Base-by-base conservation (phyloP, 1,284 basidiomycete species). In the Termitomyces sp. region DNA sequence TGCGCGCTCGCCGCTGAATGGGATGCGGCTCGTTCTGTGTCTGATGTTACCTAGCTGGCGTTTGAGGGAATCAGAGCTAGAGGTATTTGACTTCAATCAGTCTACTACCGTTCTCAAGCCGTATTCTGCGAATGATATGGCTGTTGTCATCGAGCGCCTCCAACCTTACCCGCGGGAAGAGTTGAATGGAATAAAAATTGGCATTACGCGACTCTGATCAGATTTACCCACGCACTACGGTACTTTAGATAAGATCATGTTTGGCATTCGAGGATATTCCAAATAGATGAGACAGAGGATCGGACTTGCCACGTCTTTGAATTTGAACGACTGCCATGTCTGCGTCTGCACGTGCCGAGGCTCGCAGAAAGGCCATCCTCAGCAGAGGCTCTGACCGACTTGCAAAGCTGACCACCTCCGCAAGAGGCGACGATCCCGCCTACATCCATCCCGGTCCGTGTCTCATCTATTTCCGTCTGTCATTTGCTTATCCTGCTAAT, bases 1-100 rank as follows among this genome's bases (percentile, higher is more conserved):
- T 88, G 84, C 61, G 70, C 68, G 1, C 81, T 98, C 5, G 94
- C 94, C 0, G 75, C 76, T 24, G 75, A 80, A 50, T 98, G 95
- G 94, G 79, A 90, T 64, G 67, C 73, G 1, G 81, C 89, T 2
- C 81, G 89, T 15, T 59, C 72, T 10, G 70, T 68, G 10, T 55
- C 67, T 1, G 76, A 81, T 42, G 62, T 78, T 7, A 68, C 77
- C 0, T 63, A 78, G 36, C 70, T 83, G 21, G 65, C 70, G 45
- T 89, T 91, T 68, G 70, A 68, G n/a, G 19, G 62, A 66, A 9
- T 64, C 65, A 0, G 89, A 91, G 63, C 58, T 90, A n/a, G 65
- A 76, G 10, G 67, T 62, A 1, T 84, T 88, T 64, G 79, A 81
- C 58, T 78, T 84, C 1, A 89, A 86, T 86, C 54, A 58, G 71